Evolutionary conservation across 2,329 filamentous ascomycete genomes (phyloP), one percentile per base, ranked within the genome.

Genomic region (Curvularia sp.): DNA sequence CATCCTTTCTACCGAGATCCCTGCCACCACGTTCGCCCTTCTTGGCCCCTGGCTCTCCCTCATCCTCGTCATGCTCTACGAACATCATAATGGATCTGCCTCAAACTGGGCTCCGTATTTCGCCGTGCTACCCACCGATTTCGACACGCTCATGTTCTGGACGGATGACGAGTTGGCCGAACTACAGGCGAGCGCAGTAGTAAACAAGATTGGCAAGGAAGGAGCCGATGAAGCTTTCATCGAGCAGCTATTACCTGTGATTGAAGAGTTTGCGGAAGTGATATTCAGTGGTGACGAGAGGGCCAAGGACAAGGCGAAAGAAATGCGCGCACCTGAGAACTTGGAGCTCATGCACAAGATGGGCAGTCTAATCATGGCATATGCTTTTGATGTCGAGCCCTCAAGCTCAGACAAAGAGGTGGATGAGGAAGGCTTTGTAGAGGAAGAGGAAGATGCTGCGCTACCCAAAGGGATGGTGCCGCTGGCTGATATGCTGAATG

Each of bases 121-220:
- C 65, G 83, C 87, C 56, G 81, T 96, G 19, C 82, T 97, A 5
- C 92, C 92, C 2, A 59, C 67, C 13, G 64, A 73, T 30, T 97
- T 97, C 71, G 86, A 95, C 74, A 96, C 92, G 2, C 84, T 94
- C 64, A 97, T 97, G 90, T 97, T 93, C 79, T 97, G 93, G 93
- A 81, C 84, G 1, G 80, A 84, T 0, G 78, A 81, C 1, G 92
- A 97, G 74, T 81, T 97, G 2, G 78, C 80, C 0, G 83, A 89
- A 68, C 84, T 97, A 8, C 89, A 94, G 77, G 90, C 89, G 18
- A 93, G 91, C 71, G 86, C 91, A 0, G 86, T 95, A n/a, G 75
- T 88, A 3, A 78, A 84, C 60, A 94, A 93, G 74, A 89, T 97
- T 63, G 93, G 92, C 47, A 91, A 87, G 65, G 80, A 84, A 4